Percentiles rank a stretch among this genome's conserved stretches.
phyloP scores from a whole-genome alignment of 257 asterid genomes.

The Leonotis leonurus region DNA sequence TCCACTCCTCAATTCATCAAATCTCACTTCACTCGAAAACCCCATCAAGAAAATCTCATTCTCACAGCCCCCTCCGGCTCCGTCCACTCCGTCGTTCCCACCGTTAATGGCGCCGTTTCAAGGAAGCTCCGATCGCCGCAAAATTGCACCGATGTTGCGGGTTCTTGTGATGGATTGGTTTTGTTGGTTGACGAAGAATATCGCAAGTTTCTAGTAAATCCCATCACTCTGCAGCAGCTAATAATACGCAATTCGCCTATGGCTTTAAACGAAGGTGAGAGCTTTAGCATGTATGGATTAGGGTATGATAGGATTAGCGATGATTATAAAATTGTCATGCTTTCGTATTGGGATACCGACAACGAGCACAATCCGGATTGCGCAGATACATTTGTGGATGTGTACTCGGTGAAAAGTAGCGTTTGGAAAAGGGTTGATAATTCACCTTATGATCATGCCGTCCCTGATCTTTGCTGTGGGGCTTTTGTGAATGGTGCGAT shows the following conservation, averaged over 20 bases:
- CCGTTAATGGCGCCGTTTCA: background rate
- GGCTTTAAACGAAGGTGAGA: conserved; percentile 10
- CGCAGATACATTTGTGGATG: conserved; percentile 30
- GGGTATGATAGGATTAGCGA: conserved; percentile 32
- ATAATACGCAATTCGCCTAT: conserved; percentile 15
- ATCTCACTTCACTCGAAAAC: background rate
- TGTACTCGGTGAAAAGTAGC: conserved; percentile 24
- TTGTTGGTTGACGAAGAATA: conserved; percentile 6
- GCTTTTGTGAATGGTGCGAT: conserved; percentile 30
- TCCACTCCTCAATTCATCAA: conserved; percentile 8
- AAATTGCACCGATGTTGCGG: conserved; percentile 6
- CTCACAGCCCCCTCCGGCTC: background rate
- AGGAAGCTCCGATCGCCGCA: conserved; percentile 2
- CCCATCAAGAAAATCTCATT: background rate
- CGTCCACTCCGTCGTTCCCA: conserved; percentile 9
- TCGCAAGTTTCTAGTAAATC: conserved; percentile 23
- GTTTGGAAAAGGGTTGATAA: background rate
- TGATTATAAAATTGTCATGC: conserved; percentile 40
- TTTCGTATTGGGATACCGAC: conserved; percentile 22
- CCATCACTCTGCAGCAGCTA: conserved; percentile 23
- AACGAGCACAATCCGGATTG: conserved; percentile 18
- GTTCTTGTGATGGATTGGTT: conserved; percentile 31
- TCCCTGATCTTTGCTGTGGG: conserved; percentile 21
- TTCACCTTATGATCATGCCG: conserved; percentile 36
- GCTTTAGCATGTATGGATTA: conserved; percentile 29